Evolutionary conservation across 192 early-diverging fungal genomes (phyloP), one percentile per base, ranked within the genome.

Genomic region (Lobulomyces angularis): DNA sequence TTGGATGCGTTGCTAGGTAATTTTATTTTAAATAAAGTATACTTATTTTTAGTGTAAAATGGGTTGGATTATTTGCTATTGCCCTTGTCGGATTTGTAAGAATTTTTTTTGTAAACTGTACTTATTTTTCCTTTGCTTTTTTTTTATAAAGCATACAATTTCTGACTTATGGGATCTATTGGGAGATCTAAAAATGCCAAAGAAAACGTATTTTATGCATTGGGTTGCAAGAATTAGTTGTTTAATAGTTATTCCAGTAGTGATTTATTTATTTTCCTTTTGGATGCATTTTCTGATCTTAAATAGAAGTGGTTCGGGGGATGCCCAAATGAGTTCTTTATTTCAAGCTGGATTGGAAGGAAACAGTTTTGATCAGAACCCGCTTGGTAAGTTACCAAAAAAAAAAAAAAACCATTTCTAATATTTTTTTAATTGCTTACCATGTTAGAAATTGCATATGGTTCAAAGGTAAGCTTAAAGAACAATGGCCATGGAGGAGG

Each of bases 261-360:
- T 59, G 0, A 71, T 98, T 23, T 98, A 98, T 59, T 61, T 88
- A 36, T 43, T 80, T 16, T 69, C 74, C 23, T 98, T 98, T 51
- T 63, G 55, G 36, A 37, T 90, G 5, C 95, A 98, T 62, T 98
- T 98, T 65, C 56, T 72, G 25, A 71, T 98, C 18, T 61, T 98
- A 27, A 74, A 68, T 49, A 63, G 69, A 33, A 77, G 68, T 22
- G 95, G 95, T 0, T 60, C 80, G 2, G 91, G 92, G 3, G 88
- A 94, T 59, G 80, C 81, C 12, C 74, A 80, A 35, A 98, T 98
- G 95, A 82, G 83, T 52, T 87, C 88, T 3, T 61, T 92, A n/a
- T 98, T 98, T 67, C 95, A 98, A 56, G 87, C 90, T n/a, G 59
- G 70, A 18, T 59, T 98, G 17, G 43, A 69, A 27, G 95, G 95